Percentiles rank a stretch among this genome's conserved stretches.
phyloP scores from a whole-genome alignment of 164 flowering plant species.

The Aristolochia fimbriata region DNA sequence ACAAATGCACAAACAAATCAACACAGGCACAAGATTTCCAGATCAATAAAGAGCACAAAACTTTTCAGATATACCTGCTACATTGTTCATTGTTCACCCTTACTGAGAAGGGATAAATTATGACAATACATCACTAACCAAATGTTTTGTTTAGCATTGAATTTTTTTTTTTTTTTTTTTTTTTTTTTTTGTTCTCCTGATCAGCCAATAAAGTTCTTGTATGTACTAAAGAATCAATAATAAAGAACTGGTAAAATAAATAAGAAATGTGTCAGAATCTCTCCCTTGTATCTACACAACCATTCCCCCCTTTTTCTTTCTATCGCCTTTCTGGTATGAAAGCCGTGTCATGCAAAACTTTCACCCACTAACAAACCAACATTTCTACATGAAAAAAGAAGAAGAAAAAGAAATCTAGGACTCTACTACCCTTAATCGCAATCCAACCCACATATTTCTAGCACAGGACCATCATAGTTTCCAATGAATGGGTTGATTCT shows the following conservation, averaged over 20 bases:
- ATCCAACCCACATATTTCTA: slow-evolving; percentile 18
- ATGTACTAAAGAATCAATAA: background rate
- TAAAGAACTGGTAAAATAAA: background rate
- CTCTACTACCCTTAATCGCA: slow-evolving; percentile 6
- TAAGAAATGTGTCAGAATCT: slow-evolving; percentile 2
- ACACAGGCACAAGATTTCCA: no score
- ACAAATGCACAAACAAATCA: no score
- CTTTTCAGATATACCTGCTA: no score
- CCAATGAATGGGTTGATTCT: slow-evolving; percentile 13
- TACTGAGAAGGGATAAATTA: background rate
- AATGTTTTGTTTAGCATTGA: background rate
- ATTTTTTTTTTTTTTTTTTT: no score
- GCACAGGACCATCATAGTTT: slow-evolving; percentile 10
- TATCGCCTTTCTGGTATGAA: background rate
- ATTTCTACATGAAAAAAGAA: background rate
- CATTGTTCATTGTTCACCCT: background rate
- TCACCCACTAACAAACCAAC: background rate
- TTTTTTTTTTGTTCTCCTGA: background rate
- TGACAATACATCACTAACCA: background rate
- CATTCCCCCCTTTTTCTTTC: background rate
- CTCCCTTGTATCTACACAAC: slow-evolving; percentile 1
- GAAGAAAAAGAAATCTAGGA: background rate
- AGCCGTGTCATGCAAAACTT: slow-evolving; percentile 1
- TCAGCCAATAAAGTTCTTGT: background rate
- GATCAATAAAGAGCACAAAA: no score